Evolutionary conservation across 345 rosid genomes (phyloP).

Genomic region (Acer yangbiense): DNA sequence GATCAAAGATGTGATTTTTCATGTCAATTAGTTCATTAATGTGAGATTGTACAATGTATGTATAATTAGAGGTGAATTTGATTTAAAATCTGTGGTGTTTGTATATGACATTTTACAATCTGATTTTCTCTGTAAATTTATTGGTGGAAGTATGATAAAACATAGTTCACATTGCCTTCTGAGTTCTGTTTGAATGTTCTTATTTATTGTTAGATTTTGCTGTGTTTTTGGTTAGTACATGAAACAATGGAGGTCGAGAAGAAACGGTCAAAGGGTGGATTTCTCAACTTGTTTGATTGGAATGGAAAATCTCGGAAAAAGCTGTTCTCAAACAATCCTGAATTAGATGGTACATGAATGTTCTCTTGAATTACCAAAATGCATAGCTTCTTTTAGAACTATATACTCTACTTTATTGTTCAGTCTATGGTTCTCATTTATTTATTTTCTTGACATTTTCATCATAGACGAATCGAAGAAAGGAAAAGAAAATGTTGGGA

Average conservation of each 20-base stretch:
- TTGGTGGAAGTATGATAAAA: background rate
- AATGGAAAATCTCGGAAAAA: slow-evolving; percentile 84
- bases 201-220: background rate
- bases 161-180: background rate
- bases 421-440: too few species aligned
- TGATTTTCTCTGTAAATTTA: slow-evolving; percentile 6
- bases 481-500: slow-evolving; percentile 45
- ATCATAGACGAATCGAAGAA: slow-evolving; percentile 45
- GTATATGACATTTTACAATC: background rate
- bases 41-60: slow-evolving; percentile 23
- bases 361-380: slow-evolving; percentile 1
- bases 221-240: slow-evolving; percentile 36
- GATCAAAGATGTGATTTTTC: slow-evolving; percentile 22
- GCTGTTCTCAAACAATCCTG: slow-evolving; percentile 52
- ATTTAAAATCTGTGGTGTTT: background rate
- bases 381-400: background rate
- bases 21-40: background rate
- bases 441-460: slow-evolving; percentile 10
- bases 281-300: slow-evolving; percentile 83
- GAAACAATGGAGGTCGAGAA: slow-evolving; percentile 67
- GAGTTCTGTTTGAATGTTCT: slow-evolving; percentile 6
- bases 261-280: slow-evolving; percentile 69
- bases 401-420: background rate
- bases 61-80: slow-evolving; percentile 15
- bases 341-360: slow-evolving; percentile 41